Evolutionary conservation across 352 stramenopile genomes (phyloP), one percentile per base, ranked within the genome.

Genomic region (Pythium diclinum): DNA sequence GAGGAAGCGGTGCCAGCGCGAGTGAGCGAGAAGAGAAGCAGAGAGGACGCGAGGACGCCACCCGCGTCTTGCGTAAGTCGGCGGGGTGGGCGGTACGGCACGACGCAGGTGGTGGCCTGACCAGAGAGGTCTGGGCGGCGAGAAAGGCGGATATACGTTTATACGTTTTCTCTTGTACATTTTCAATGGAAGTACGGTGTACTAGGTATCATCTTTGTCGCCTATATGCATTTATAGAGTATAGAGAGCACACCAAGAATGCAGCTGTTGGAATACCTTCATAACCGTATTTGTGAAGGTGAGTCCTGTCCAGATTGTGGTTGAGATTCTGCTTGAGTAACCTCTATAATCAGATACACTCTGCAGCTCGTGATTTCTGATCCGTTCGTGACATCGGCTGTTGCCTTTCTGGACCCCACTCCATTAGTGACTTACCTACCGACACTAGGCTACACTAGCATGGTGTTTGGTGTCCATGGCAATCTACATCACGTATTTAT

Each of bases 401-500:
- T 28, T 28, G 25, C 25, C 25, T 28, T 28, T 28, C 25, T 28
- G 25, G 25, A 28, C 25, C 25, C 25, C 25, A 28, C 25, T 28
- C 25, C 25, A 3, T 28, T 2, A 28, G 25, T 28, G 25, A 28
- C 25, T 28, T n/a, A n/a, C n/a, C n/a, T n/a, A n/a, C n/a, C n/a
- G n/a, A n/a, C n/a, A n/a, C n/a, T n/a, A n/a, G n/a, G n/a, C n/a
- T n/a, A n/a, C n/a, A n/a, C n/a, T n/a, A n/a, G n/a, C n/a, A 28
- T 28, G 25, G 2, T 28, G 25, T 28, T 28, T 28, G 25, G 25
- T 28, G 33, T 46, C 14, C 38, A 46, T 19, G 40, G 16, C 40
- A 47, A 47, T 47, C 40, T 47, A 47, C 40, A 47, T 47, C 40
- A 47, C 40, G 17, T 47, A 47, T 47, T 23, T 47, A 47, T 47